Conservation (phyloP, 2,329 filamentous ascomycete species). For the Rasamsonia emersonii region DNA sequence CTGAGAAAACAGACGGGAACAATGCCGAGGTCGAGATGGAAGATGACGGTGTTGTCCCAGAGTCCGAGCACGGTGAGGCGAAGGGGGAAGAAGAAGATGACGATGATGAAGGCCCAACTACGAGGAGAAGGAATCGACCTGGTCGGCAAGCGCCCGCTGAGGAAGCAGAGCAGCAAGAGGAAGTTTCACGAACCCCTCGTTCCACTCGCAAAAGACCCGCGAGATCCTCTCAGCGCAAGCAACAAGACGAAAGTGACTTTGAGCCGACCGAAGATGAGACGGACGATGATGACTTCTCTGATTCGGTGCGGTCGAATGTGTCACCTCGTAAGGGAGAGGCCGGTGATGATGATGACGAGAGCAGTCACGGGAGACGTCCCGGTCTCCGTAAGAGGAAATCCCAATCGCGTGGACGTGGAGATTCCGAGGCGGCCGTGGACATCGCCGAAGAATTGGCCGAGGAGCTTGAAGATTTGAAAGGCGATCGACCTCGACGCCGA, state of each 20-base stretch:
- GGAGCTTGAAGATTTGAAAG: conserved; percentile 47
- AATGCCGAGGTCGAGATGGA: conserved; percentile 27
- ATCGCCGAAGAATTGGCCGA: conserved; percentile 51
- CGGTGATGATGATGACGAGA: conserved; percentile 40
- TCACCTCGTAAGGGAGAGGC: conserved; percentile 34
- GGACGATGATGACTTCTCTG: conserved; percentile 47
- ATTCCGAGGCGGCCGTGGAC: conserved; percentile 38
- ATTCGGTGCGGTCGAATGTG: conserved; percentile 40
- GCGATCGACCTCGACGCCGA: conserved; percentile 34
- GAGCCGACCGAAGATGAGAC: conserved; percentile 50
- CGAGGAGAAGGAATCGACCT: conserved; percentile 33
- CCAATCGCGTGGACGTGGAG: conserved; percentile 34
- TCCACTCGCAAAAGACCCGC: conserved; percentile 32
- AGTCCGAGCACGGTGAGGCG: conserved; percentile 32
- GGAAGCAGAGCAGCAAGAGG: conserved; percentile 20
- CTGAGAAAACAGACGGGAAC: conserved; percentile 13
- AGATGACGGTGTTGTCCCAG: conserved; percentile 31
- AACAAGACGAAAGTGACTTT: conserved; percentile 55
- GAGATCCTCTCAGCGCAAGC: conserved; percentile 38
- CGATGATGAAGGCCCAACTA: conserved; percentile 47
- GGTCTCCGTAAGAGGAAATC: conserved; percentile 43
- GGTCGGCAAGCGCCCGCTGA: conserved; percentile 15
- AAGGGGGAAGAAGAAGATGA: conserved; percentile 38
- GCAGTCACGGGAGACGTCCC: conserved; percentile 42
- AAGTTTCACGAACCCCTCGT: conserved; percentile 24